Base-by-base conservation (phyloP, 495 filamentous ascomycete species). In the Aspergillus sclerotioniger region DNA sequence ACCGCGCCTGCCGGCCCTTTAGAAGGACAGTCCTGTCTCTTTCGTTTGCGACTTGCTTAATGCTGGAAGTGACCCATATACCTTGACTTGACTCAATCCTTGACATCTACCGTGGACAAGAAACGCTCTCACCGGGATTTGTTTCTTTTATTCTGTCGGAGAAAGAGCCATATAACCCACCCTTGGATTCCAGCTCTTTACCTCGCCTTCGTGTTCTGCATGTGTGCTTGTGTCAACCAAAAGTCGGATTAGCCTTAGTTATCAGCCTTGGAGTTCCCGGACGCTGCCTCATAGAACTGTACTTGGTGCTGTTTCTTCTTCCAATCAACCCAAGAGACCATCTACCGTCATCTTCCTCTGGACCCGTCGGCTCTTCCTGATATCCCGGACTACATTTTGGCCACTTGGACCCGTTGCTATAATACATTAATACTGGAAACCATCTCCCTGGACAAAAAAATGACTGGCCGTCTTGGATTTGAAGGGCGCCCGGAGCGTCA, bases 401-500 rank as follows among this genome's bases (percentile, higher is more conserved):
- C 67, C 67, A 67, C 51, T 66, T 69, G 70, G 69, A 78, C 65
- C 68, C 70, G 69, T 60, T 67, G 48, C 35, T 59, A 63, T 64
- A 72, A 54, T 61, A 62, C 49, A 58, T 65, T 66, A 66, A 68
- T 61, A 62, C 57, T 60, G 67, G 50, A 66, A 37, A 63, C 62
- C 62, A 33, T 63, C 62, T 60, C 57, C 69, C 61, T 72, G 68
- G 65, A 71, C 71, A 76, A 64, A 59, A 76, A 64, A 59, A 80
- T 79, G 70, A 73, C 76, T 64, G 72, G 69, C 70, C 77, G 71
- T 74, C 70, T 57, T 73, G 74, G 61, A 68, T 71, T 59, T 69
- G 68, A 69, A 29, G 59, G 56, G 63, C 58, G 61, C 71, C 56
- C 76, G 75, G 61, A 70, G 61, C 85, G 87, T 68, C 85, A 86